phyloP scores from a whole-genome alignment of 176 grass and related monocot species.

The Musa troglodytarum region DNA sequence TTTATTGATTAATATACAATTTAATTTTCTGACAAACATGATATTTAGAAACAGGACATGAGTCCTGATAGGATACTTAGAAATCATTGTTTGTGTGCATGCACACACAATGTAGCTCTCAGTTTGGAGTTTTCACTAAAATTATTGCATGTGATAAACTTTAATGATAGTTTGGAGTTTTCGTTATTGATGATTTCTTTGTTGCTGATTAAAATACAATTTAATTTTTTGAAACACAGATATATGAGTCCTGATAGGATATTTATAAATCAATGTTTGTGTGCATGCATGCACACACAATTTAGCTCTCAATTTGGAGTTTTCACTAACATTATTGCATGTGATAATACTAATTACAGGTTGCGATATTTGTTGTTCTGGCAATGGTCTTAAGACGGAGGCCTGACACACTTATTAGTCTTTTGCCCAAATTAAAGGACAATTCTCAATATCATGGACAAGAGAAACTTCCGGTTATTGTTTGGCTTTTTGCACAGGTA shows the following conservation, averaged over 20 bases:
- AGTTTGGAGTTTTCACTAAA: not conserved
- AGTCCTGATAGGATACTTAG: too few relatives aligned
- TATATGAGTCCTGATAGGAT: too few relatives aligned
- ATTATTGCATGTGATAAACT: constrained; percentile 10
- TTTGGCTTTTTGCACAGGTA: constrained; percentile 92
- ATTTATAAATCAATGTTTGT: too few relatives aligned
- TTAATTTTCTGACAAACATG: too few relatives aligned
- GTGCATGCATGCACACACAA: too few relatives aligned
- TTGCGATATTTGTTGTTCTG: constrained; percentile 87
- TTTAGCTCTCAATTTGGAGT: not conserved
- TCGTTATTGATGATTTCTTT: constrained; percentile 20
- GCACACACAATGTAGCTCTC: too few relatives aligned
- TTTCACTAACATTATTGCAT: constrained; percentile 12
- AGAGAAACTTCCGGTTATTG: constrained; percentile 72
- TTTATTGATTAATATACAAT: too few relatives aligned
- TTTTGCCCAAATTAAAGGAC: constrained; percentile 55
- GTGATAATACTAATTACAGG: constrained; percentile 30
- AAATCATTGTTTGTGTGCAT: too few relatives aligned
- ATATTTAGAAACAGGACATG: too few relatives aligned
- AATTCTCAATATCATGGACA: constrained; percentile 75
- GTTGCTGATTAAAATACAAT: too few relatives aligned
- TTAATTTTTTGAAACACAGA: too few relatives aligned
- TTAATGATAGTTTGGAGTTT: constrained; percentile 68
- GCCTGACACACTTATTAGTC: constrained; percentile 45
- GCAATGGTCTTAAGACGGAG: constrained; percentile 82